Percentiles rank a stretch among this genome's conserved stretches.
Conservation (phyloP, 768 basidiomycete species). For the Podaxis sp. region DNA sequence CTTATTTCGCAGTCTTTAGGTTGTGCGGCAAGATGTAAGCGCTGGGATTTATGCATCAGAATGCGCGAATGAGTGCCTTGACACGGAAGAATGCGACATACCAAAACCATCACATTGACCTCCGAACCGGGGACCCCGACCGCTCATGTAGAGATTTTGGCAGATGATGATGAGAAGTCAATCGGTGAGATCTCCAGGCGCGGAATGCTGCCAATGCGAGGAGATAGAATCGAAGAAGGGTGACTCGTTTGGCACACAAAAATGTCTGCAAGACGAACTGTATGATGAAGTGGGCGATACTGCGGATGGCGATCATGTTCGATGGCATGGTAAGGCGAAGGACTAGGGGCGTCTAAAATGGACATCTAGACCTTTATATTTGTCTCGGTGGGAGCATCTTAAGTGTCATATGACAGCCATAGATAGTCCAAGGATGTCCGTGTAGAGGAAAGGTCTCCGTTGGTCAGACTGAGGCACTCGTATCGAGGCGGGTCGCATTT, state of each 20-base stretch:
- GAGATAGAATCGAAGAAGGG: slow-evolving; percentile 23
- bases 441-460: neutral
- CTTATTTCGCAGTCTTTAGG: too few relatives aligned
- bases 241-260: slow-evolving; percentile 21
- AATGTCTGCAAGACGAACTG: slow-evolving; percentile 25
- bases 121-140: neutral
- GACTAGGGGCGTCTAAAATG: neutral
- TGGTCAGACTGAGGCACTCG: neutral
- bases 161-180: neutral
- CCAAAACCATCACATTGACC: neutral
- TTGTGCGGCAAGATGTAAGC: too few relatives aligned
- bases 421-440: neutral
- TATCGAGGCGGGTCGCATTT: neutral
- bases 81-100: neutral
- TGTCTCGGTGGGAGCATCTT: neutral
- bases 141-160: neutral
- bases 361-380: neutral
- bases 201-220: slow-evolving; percentile 18
- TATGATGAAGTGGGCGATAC: slow-evolving; percentile 12
- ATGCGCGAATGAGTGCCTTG: neutral
- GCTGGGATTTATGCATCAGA: too few relatives aligned
- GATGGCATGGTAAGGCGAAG: neutral
- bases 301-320: slow-evolving; percentile 6
- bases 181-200: neutral
- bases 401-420: neutral